Percentiles rank a stretch among this genome's conserved stretches.
phyloP scores from a whole-genome alignment of 495 filamentous ascomycete genomes.

The Bombardia bombarda region DNA sequence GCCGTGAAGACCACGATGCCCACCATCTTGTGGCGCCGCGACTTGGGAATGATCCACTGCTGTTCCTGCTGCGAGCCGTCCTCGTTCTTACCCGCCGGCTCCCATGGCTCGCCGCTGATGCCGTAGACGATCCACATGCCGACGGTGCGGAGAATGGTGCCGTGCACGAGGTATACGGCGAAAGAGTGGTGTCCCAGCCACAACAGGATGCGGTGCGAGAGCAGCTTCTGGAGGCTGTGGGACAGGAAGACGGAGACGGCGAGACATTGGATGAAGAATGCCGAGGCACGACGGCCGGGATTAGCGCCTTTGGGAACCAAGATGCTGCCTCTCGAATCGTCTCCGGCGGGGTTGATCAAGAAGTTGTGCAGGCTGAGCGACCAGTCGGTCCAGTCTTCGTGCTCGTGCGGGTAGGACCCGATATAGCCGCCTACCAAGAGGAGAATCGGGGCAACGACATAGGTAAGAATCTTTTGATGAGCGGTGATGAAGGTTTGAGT shows the following conservation, averaged over 20 bases:
- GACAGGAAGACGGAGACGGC: conserved; percentile 50
- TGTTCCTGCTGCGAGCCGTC: conserved; percentile 20
- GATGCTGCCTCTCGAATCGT: conserved; percentile 29
- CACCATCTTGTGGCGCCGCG: conserved; percentile 24
- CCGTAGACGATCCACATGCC: conserved; percentile 59
- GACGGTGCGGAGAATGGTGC: conserved; percentile 52
- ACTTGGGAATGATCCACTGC: conserved; percentile 28
- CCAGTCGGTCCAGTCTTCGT: conserved; percentile 51
- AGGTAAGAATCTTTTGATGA: conserved; percentile 37
- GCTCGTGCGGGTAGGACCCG: conserved; percentile 52
- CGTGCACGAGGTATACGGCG: conserved; percentile 61
- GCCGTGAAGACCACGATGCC: conserved; percentile 29
- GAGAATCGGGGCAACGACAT: conserved; percentile 37
- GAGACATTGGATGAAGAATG: conserved; percentile 47
- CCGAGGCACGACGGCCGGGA: conserved; percentile 40
- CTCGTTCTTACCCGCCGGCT: conserved; percentile 25
- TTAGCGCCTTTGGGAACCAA: conserved; percentile 50
- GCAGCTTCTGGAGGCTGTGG: conserved; percentile 42
- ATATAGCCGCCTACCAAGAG: conserved; percentile 44
- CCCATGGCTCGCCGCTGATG: conserved; percentile 39
- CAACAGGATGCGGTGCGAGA: conserved; percentile 49
- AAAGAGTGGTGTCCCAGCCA: conserved; percentile 62
- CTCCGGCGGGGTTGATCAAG: conserved; percentile 14
- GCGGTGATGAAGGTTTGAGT: conserved; percentile 43
- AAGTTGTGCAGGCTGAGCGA: conserved; percentile 38